A percentile compares a stretch with the other conserved stretches of the same genome.
Conservation (phyloP, 1,284 basidiomycete genomes). For the Ganoderma lingzhi region DNA sequence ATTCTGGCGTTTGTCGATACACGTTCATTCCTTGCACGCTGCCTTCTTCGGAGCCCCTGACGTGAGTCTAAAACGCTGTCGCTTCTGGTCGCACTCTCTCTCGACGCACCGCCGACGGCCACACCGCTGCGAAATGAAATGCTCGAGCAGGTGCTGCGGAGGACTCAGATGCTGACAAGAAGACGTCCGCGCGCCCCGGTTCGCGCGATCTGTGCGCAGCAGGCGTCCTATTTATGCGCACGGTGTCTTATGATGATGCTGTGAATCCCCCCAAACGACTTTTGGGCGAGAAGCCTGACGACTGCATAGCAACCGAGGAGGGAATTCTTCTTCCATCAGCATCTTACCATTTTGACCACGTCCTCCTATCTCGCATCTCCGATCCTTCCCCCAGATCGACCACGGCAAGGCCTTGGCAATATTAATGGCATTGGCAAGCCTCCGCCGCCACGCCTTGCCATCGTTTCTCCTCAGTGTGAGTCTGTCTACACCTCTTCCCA, state of each 20-base stretch:
- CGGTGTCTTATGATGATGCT: slow-evolving; percentile 21
- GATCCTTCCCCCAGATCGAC: slow-evolving; percentile 27
- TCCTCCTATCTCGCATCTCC: slow-evolving; percentile 8
- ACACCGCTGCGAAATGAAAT: neutral
- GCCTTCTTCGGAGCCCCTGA: slow-evolving; percentile 1
- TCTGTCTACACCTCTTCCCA: neutral
- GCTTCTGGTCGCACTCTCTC: neutral
- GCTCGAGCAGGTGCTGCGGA: slow-evolving; percentile 22
- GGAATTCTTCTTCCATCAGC: slow-evolving; percentile 16
- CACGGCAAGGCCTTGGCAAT: neutral
- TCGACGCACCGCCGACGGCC: neutral
- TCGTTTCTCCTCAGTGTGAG: neutral
- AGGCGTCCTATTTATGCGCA: slow-evolving; percentile 27
- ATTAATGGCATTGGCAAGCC: neutral
- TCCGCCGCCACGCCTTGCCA: neutral
- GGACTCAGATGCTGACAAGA: neutral
- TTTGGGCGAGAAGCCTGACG: slow-evolving; percentile 14
- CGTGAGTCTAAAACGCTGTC: slow-evolving; percentile 5
- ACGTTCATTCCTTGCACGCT: neutral
- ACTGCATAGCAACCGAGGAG: slow-evolving; percentile 33
- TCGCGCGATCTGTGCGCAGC: slow-evolving; percentile 12
- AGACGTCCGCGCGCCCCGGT: neutral
- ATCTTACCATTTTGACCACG: neutral
- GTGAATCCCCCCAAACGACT: slow-evolving; percentile 27
- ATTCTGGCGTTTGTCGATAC: slow-evolving; percentile 1